Evolutionary conservation across 345 rosid species (phyloP).

Genomic region (Kandelia obovata): DNA sequence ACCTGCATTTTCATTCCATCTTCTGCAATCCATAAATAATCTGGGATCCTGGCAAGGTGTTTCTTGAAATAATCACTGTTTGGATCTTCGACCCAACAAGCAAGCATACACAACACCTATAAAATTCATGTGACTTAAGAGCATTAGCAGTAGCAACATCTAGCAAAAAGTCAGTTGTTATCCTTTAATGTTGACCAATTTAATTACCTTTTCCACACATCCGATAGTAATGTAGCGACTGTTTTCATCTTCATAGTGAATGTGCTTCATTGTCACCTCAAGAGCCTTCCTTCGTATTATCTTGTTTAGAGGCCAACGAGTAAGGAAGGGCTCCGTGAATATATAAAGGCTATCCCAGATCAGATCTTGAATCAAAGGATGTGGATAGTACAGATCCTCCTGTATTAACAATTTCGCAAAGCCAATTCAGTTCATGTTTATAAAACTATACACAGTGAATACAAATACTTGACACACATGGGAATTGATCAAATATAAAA

Average conservation of each 20-base stretch:
- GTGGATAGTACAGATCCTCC: slow-evolving; percentile 95
- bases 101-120: slow-evolving; percentile 83
- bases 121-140: too few species aligned
- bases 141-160: too few species aligned
- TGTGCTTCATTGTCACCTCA: slow-evolving; percentile 50
- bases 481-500: slow-evolving; percentile 3
- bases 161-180: too few species aligned
- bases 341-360: slow-evolving; percentile 67
- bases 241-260: slow-evolving; percentile 90
- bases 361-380: slow-evolving; percentile 72
- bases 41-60: slow-evolving; percentile 74
- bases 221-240: slow-evolving; percentile 82
- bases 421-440: too few species aligned
- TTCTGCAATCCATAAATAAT: slow-evolving; percentile 89
- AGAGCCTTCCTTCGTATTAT: slow-evolving; percentile 79
- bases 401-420: slow-evolving; percentile 10
- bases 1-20: slow-evolving; percentile 99
- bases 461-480: too few species aligned
- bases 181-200: too few species aligned
- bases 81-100: slow-evolving; percentile 95
- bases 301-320: slow-evolving; percentile 74
- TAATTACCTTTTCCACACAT: slow-evolving; percentile 70
- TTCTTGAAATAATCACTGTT: slow-evolving; percentile 75
- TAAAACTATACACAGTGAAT: too few species aligned
- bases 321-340: slow-evolving; percentile 59